phyloP scores from a whole-genome alignment of 1,139 yeast species.

The Yamadazyma triangularis region DNA sequence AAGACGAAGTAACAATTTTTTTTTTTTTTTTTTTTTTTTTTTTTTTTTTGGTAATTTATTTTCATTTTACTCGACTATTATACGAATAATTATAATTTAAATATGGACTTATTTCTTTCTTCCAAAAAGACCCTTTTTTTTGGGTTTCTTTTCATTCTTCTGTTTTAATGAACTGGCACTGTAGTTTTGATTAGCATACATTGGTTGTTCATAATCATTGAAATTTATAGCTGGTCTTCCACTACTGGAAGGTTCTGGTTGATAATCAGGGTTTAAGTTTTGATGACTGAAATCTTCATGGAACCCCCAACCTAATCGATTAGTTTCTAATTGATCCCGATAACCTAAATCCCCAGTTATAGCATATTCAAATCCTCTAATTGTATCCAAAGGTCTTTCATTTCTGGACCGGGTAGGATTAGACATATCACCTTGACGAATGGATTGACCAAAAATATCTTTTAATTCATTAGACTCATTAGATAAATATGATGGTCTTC shows the following conservation, averaged over 20 bases:
- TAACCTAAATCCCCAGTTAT: slow-evolving; percentile 81
- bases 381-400: slow-evolving; percentile 95
- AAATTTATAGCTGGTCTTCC: slow-evolving; percentile 33
- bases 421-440: slow-evolving; percentile 72
- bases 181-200: slow-evolving; percentile 57
- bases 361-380: slow-evolving; percentile 86
- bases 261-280: slow-evolving; percentile 25
- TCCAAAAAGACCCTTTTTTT: slow-evolving; percentile 60
- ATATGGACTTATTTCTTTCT: slow-evolving; percentile 38
- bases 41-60: not conserved
- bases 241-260: slow-evolving; percentile 6
- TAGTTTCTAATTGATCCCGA: slow-evolving; percentile 76
- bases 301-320: slow-evolving; percentile 72
- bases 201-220: slow-evolving; percentile 50
- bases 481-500: slow-evolving; percentile 37
- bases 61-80: not conserved
- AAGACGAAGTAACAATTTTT: too few species aligned
- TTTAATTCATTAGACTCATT: slow-evolving; percentile 46
- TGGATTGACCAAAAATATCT: slow-evolving; percentile 82
- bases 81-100: not conserved
- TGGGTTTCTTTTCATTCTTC: slow-evolving; percentile 41
- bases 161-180: slow-evolving; percentile 39
- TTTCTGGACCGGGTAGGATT: slow-evolving; percentile 90
- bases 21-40: not conserved
- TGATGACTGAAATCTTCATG: slow-evolving; percentile 45